These are phyloP conservation scores for Nannochloropsis salina DNA, from an alignment of 108 stramenopile genomes.

Conservation along the genomic window DNA sequence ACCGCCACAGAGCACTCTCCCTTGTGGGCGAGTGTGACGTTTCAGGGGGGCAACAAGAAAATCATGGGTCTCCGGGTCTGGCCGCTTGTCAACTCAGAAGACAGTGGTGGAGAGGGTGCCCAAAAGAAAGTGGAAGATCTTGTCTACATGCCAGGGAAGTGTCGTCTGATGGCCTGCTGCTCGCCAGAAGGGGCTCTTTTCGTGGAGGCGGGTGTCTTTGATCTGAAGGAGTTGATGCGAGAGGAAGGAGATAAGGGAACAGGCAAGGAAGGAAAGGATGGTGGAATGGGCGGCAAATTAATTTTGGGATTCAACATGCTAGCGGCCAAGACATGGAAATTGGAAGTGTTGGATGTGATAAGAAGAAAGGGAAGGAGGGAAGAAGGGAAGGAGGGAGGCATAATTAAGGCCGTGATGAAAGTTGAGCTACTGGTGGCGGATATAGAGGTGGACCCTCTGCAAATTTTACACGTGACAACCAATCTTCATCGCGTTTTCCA, in stretches of 20 bases:
- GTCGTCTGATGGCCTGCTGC: not conserved
- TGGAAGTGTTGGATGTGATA: conserved; percentile 2
- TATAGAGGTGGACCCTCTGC: conserved; percentile 3
- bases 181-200: not conserved
- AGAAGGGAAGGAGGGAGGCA: not conserved
- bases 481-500: not conserved
- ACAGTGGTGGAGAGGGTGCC: not conserved
- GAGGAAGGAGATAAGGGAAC: not conserved
- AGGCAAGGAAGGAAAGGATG: not conserved
- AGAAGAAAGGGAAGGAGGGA: not conserved
- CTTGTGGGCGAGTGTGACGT: conserved; percentile 7
- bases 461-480: conserved; percentile 11
- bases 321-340: not conserved
- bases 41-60: conserved; percentile 13
- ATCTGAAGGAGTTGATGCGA: not conserved
- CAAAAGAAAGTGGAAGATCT: not conserved
- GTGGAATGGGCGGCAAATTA: not conserved
- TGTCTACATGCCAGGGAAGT: not conserved
- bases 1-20: not conserved
- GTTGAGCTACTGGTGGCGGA: not conserved
- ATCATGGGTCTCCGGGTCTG: not conserved
- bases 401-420: not conserved
- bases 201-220: not conserved
- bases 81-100: not conserved
- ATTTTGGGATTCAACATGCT: not conserved